A percentile compares a stretch with the other conserved stretches of the same genome.
Conservation (phyloP, 257 asterid species). For the Penstemon barbatus region DNA sequence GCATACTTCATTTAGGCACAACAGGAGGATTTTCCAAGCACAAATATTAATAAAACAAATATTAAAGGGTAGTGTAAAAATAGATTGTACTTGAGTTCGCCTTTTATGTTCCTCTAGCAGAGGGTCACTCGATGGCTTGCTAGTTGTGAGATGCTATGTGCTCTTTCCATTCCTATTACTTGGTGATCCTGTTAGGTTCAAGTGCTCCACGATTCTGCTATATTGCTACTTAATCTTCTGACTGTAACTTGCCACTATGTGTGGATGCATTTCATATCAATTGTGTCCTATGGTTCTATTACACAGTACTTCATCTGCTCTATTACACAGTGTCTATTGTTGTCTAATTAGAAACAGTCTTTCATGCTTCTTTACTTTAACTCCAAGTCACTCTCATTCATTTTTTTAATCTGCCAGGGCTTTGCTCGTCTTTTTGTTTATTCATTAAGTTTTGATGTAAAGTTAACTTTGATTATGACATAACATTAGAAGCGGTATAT, state of each 20-base stretch:
- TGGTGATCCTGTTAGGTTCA: too few species aligned
- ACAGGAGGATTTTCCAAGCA: constrained; percentile 9
- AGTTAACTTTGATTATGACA: not conserved
- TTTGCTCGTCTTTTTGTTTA: constrained; percentile 4
- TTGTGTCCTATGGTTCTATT: too few species aligned
- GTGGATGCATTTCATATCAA: too few species aligned
- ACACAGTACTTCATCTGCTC: not conserved
- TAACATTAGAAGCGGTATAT: constrained; percentile 5
- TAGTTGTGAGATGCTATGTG: too few species aligned
- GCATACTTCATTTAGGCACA: constrained; percentile 11
- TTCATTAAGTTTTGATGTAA: not conserved
- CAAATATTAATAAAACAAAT: not conserved
- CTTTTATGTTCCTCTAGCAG: too few species aligned
- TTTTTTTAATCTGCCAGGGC: not conserved
- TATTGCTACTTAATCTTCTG: too few species aligned
- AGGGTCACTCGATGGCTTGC: too few species aligned
- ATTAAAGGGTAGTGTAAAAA: not conserved
- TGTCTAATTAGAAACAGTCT: not conserved
- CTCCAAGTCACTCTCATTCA: not conserved
- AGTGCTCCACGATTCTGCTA: too few species aligned
- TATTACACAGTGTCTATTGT: not conserved
- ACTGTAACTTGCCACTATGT: too few species aligned
- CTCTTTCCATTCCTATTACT: too few species aligned
- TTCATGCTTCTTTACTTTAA: not conserved
- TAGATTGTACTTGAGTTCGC: not conserved